phyloP scores from a whole-genome alignment of 129 eudicot genomes.

The Oenanthe sinensis region DNA sequence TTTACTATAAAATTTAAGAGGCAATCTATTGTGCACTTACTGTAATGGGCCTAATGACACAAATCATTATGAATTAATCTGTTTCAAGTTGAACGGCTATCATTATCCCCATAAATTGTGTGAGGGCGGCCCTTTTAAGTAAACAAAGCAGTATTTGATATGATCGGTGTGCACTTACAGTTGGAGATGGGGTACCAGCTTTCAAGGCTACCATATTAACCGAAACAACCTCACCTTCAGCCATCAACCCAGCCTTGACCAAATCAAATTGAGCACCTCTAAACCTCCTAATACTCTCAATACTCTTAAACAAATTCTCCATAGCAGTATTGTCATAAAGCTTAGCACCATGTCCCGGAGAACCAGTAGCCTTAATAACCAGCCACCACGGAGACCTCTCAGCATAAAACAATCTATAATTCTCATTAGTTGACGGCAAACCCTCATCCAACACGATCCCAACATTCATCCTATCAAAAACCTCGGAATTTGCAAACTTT shows the following conservation, averaged over 20 bases:
- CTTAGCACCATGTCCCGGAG: constrained; percentile 94
- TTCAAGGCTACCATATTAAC: constrained; percentile 79
- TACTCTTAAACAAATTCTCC: constrained; percentile 88
- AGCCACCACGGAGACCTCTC: constrained; percentile 88
- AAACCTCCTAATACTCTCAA: constrained; percentile 86
- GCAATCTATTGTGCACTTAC: too few relatives aligned
- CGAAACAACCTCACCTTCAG: constrained; percentile 83
- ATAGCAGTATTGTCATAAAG: constrained; percentile 80
- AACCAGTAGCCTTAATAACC: constrained; percentile 72
- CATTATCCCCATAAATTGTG: neutral
- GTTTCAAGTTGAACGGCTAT: neutral
- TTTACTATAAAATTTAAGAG: neutral
- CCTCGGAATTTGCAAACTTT: constrained; percentile 44
- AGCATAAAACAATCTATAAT: constrained; percentile 58
- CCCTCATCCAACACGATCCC: constrained; percentile 91
- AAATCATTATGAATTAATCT: neutral
- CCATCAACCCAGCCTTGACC: constrained; percentile 68
- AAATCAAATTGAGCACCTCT: constrained; percentile 89
- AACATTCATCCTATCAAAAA: constrained; percentile 71
- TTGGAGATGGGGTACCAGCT: constrained; percentile 91
- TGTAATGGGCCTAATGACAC: neutral
- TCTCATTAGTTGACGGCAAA: constrained; percentile 52
- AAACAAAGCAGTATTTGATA: neutral
- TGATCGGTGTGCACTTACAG: constrained; percentile 25
- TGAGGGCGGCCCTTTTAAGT: neutral